Evolutionary conservation across 352 stramenopile species (phyloP).

Genomic region (Pelagophyceae sp.): DNA sequence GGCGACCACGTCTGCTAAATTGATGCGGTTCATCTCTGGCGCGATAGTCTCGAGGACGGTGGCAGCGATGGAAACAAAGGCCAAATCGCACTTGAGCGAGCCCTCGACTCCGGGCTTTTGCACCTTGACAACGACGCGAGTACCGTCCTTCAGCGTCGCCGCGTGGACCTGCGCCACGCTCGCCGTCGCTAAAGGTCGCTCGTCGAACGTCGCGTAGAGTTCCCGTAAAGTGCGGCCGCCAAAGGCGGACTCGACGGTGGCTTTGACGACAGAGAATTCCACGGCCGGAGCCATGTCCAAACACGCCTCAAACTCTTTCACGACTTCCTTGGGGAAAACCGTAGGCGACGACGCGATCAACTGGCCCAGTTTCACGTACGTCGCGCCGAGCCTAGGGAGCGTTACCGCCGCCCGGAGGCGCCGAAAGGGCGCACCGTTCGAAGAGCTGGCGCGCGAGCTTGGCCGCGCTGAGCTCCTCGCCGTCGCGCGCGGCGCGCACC

Average conservation of each 20-base stretch:
- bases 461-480: background rate
- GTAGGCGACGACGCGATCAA: constrained; percentile 43
- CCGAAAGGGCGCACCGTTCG: too few relatives aligned
- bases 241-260: constrained; percentile 36
- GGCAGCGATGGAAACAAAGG: constrained; percentile 25
- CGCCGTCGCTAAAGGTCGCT: constrained; percentile 33
- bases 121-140: constrained; percentile 42
- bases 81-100: constrained; percentile 35
- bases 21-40: background rate
- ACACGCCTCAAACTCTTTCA: constrained; percentile 42
- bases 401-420: too few relatives aligned
- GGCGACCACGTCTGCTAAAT: background rate
- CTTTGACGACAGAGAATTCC: constrained; percentile 29
- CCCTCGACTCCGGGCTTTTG: constrained; percentile 39
- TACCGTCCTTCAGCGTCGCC: constrained; percentile 33
- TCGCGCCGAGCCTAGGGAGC: constrained; percentile 40
- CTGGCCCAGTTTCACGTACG: constrained; percentile 44
- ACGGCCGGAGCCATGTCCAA: constrained; percentile 34
- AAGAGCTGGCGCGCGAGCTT: constrained; percentile 23
- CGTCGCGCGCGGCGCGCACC: background rate
- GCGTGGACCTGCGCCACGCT: constrained; percentile 40
- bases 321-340: constrained; percentile 37
- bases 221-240: constrained; percentile 24
- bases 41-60: constrained; percentile 4
- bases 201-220: constrained; percentile 35